Evolutionary conservation across 2,329 filamentous ascomycete genomes (phyloP).

Genomic region (Phoma sp.): DNA sequence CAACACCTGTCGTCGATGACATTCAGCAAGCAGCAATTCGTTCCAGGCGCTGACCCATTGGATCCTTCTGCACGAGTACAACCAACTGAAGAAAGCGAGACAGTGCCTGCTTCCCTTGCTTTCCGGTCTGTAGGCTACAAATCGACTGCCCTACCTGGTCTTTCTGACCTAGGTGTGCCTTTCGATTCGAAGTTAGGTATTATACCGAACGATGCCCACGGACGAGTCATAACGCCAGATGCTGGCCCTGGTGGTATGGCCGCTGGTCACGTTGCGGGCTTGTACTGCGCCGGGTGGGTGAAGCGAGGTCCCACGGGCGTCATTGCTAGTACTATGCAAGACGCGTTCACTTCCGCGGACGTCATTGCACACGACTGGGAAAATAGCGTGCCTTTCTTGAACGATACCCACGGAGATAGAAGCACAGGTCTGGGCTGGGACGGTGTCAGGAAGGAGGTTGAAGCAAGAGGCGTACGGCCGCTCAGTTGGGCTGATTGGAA

Average conservation of each 20-base stretch:
- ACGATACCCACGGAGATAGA: conserved; percentile 45
- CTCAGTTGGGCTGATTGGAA: conserved; percentile 89
- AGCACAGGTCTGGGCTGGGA: conserved; percentile 74
- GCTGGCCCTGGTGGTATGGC: conserved; percentile 49
- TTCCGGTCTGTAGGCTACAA: conserved; percentile 98
- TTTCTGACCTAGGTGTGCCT: conserved; percentile 74
- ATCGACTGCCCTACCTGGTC: conserved; percentile 77
- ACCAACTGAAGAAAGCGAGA: conserved; percentile 53
- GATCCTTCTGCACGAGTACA: conserved; percentile 61
- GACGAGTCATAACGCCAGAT: conserved; percentile 67
- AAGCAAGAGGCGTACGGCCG: conserved; percentile 63
- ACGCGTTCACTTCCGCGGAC: conserved; percentile 90
- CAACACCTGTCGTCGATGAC: conserved; percentile 67
- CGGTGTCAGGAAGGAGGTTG: conserved; percentile 69
- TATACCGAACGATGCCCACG: conserved; percentile 81
- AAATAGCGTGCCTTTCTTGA: conserved; percentile 56
- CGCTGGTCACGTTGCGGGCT: conserved; percentile 67
- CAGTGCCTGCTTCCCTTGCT: conserved; percentile 72
- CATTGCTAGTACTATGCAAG: conserved; percentile 94
- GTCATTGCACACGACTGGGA: conserved; percentile 82
- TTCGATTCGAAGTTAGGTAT: conserved; percentile 79
- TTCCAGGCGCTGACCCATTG: conserved; percentile 52
- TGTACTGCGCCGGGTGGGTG: conserved; percentile 97
- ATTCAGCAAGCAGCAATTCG: conserved; percentile 65
- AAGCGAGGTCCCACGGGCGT: conserved; percentile 94